Base-by-base conservation (phyloP, 306 rosid species). In the Lithocarpus polystachyus region DNA sequence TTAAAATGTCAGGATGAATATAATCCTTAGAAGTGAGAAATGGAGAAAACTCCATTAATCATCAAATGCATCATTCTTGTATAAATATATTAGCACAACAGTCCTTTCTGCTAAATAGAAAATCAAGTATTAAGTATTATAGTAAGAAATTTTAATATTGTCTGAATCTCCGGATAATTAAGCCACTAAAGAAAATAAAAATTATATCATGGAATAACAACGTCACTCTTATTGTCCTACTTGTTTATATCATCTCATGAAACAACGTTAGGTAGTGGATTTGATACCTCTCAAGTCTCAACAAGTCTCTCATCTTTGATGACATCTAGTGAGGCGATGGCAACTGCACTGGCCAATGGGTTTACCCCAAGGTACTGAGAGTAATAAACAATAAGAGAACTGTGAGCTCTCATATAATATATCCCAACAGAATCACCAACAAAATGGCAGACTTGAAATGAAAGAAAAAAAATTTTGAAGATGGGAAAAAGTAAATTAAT, bases 291-390 rank as follows among this genome's bases (percentile, higher is more conserved):
- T n/a, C n/a, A n/a, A n/a, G n/a, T 90, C 84, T 96, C 92, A 54
- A 83, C 81, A 74, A 96, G 96, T 76, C 31, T 76, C 84, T 93
- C 96, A 6, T 93, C 91, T 81, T 76, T 91, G 83, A 93, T 88
- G 55, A 93, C 98, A 72, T 90, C 88, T 11, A 96, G 90, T 72
- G 98, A 84, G 75, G 99, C 98, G 77, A 96, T 77, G 33, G 98
- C 98, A 80, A 96, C 92, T 72, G 97, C 97, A 89, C 98, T 90
- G 68, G 98, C 99, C 90, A 91, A 78, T 12, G 98, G 98, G 82
- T 93, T 96, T 67, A 98, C 97, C 26, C 99, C 99, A 37, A 93
- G 80, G 99, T 96, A 83, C 97, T 91, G 86, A 28, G n/a, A 78
- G 70, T 24, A 78, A 29, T 26, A 61, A 61, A 29, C 79, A 1